Evolutionary conservation across 2,329 filamentous ascomycete species (phyloP), one percentile per base, ranked within the genome.

Genomic region (Fusarium transvaalense): DNA sequence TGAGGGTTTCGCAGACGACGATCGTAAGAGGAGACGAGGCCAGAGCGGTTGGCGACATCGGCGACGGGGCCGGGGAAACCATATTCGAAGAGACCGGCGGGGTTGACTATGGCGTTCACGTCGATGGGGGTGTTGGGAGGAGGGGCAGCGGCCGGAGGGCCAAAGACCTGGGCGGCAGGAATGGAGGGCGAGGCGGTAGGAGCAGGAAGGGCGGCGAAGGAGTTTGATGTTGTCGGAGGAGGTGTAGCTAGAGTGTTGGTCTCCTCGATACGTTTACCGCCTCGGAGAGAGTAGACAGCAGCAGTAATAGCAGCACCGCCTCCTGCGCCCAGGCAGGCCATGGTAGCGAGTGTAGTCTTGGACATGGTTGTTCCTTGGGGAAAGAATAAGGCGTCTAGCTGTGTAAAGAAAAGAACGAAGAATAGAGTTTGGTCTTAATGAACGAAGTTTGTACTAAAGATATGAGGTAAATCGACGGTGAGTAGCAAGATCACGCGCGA

Each of bases 11-110:
- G 89, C 42, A 89, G 91, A 65, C 93, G 91, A 29, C 96, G 93
- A 82, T 99, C 95, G 86, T 91, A 99, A 74, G 92, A 90, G 32
- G 94, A 97, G 69, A 94, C 87, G 55, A 98, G 87, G 34, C 93
- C 92, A 27, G 88, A 83, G 37, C 93, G 91, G 56, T 86, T 86
- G 56, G 94, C 90, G 42, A 97, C 85, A 80, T 99, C 96, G 74
- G 91, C 86, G 38, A 97, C 83, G 32, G 96, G 96, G 61, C 96
- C 96, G 0, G 96, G 95, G 81, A 98, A 97, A 75, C 96, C 92
- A 78, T 95, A 95, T 72, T 94, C 87, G 80, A 94, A 92, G 71
- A 95, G 86, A 14, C 92, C 92, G 37, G 89, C 82, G 6, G 92
- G 92, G 79, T 95, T 86, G 75, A 94, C 91, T 35, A 86, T 88